These are phyloP conservation scores for Cyberlindnera bimundalis DNA, from an alignment of 805 yeast genomes.

Conservation along the genomic window DNA sequence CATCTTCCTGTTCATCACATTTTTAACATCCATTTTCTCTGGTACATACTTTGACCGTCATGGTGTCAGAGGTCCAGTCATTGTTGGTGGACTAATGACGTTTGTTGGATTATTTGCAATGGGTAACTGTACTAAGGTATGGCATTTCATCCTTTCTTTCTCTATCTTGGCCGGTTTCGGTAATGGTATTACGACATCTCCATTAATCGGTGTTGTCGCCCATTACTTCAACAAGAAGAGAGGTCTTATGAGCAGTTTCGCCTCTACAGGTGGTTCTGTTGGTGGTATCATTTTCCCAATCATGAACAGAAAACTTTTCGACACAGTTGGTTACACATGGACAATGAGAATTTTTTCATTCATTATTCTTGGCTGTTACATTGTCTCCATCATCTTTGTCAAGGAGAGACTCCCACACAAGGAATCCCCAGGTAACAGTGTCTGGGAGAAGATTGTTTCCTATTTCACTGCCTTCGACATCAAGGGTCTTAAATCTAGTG, in stretches of 20 bases:
- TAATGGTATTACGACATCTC: conserved; percentile 52
- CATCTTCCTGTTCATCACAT: conserved; percentile 46
- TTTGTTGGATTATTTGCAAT: conserved; percentile 49
- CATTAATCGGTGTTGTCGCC: conserved; percentile 54
- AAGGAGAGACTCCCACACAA: conserved; percentile 39
- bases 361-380: conserved; percentile 36
- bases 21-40: conserved; percentile 45
- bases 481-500: conserved; percentile 40
- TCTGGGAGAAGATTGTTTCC: conserved; percentile 27
- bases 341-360: conserved; percentile 51
- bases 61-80: conserved; percentile 44
- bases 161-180: conserved; percentile 55
- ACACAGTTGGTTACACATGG: conserved; percentile 50
- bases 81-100: conserved; percentile 38
- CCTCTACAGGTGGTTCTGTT: conserved; percentile 49
- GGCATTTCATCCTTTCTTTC: conserved; percentile 60
- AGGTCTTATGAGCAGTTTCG: conserved; percentile 49
- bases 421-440: conserved; percentile 25
- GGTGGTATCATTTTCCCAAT: conserved; percentile 56
- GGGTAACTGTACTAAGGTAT: conserved; percentile 47
- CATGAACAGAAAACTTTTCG: conserved; percentile 44
- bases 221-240: conserved; percentile 61
- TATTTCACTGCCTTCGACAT: conserved; percentile 31
- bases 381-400: conserved; percentile 32
- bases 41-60: conserved; percentile 58